Evolutionary conservation across 352 stramenopile genomes (phyloP).

Genomic region (Phytopythium montanum): DNA sequence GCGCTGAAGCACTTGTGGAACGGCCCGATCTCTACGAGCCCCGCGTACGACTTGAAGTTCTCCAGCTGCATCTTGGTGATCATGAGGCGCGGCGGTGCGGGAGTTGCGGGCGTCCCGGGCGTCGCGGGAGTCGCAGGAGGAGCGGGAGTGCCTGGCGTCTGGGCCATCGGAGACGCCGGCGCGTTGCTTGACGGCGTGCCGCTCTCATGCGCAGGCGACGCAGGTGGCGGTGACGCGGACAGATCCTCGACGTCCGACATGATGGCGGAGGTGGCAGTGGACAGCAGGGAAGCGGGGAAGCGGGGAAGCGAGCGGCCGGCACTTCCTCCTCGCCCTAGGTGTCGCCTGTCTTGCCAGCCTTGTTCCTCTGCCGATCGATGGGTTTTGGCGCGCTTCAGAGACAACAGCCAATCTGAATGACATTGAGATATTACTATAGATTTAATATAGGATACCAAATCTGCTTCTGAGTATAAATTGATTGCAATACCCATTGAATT

Average conservation of each 20-base stretch:
- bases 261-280: not conserved
- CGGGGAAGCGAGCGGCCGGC: not conserved
- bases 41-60: conserved; percentile 99
- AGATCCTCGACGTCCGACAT: conserved; percentile 5
- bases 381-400: conserved; percentile 4
- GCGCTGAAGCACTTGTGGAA: conserved; percentile 99
- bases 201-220: not conserved
- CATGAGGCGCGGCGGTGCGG: conserved; percentile 82
- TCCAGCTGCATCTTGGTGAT: conserved; percentile 98
- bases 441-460: too few relatives aligned
- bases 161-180: not conserved
- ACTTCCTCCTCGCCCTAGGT: too few relatives aligned
- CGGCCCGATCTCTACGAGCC: conserved; percentile 94
- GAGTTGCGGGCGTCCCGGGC: conserved; percentile 9
- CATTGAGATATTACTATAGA: too few relatives aligned
- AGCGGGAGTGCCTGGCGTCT: too few relatives aligned
- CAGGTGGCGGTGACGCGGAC: not conserved
- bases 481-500: too few relatives aligned
- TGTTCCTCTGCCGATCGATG: not conserved
- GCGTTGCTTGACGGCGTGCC: not conserved
- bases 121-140: too few relatives aligned
- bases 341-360: not conserved
- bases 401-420: too few relatives aligned
- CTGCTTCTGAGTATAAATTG: too few relatives aligned
- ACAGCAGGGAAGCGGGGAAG: not conserved